A percentile compares a stretch with the other conserved stretches of the same genome.
phyloP scores from a whole-genome alignment of 2,329 filamentous ascomycete species.

The Sporothrix dimorphospora region DNA sequence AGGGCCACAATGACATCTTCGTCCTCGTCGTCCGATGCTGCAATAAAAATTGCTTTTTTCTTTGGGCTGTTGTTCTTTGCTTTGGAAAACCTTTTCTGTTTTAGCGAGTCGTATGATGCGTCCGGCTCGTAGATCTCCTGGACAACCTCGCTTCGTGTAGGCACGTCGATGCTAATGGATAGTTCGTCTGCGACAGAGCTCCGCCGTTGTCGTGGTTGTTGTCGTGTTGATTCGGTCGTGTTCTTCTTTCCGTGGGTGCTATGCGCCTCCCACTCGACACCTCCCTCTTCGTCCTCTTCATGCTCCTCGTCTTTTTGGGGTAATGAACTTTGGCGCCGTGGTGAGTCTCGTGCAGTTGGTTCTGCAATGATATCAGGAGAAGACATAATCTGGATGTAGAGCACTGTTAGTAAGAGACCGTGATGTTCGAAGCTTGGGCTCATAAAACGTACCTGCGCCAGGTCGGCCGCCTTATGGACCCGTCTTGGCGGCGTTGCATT shows the following conservation, averaged over 20 bases:
- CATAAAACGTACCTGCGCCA: not conserved
- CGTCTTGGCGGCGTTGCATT: conserved; percentile 6
- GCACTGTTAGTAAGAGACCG: not conserved
- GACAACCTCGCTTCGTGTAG: not conserved
- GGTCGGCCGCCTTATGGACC: not conserved
- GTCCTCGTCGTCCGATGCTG: conserved; percentile 15
- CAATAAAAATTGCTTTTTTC: conserved; percentile 33
- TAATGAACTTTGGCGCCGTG: not conserved
- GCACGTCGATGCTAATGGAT: not conserved
- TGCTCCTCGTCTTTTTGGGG: not conserved
- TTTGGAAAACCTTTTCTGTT: not conserved
- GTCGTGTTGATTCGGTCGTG: not conserved
- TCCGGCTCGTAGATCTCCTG: conserved; percentile 12
- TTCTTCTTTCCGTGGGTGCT: not conserved
- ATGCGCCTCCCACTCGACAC: not conserved
- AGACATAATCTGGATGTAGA: conserved; percentile 31
- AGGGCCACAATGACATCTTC: not conserved
- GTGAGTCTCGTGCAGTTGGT: not conserved
- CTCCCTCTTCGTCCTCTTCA: not conserved
- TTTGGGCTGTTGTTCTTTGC: conserved; percentile 34
- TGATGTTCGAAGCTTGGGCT: not conserved
- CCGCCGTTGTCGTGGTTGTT: not conserved
- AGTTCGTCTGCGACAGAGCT: conserved; percentile 14
- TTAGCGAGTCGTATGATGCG: not conserved
- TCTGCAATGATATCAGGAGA: conserved; percentile 38